Percentiles rank a stretch among this genome's conserved stretches.
Evolutionary conservation across 306 rosid species (phyloP).

Genomic region (Rosa rugosa): DNA sequence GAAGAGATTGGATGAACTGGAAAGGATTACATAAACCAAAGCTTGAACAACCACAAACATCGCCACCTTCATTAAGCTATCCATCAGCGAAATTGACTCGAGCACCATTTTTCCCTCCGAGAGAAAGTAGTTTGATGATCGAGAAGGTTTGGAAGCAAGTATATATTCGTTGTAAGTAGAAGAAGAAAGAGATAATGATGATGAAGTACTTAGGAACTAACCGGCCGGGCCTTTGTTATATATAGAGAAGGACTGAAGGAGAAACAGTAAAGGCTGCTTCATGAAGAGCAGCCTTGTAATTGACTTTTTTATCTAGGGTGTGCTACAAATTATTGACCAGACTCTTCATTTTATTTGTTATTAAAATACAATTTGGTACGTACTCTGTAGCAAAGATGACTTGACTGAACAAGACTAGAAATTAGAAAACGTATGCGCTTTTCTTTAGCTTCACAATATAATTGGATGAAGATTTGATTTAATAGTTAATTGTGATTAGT

Average conservation of each 20-base stretch:
- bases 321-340: background rate
- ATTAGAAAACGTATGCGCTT: background rate
- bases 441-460: background rate
- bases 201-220: background rate
- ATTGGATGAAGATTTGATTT: background rate
- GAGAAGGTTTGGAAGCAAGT: background rate
- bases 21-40: slow-evolving; percentile 28
- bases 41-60: slow-evolving; percentile 29
- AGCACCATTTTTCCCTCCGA: background rate
- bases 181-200: background rate
- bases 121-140: background rate
- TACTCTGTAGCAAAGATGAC: background rate
- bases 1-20: slow-evolving; percentile 31
- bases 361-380: background rate
- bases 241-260: background rate
- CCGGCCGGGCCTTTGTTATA: background rate
- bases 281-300: background rate
- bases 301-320: background rate
- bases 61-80: slow-evolving; percentile 16
- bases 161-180: background rate
- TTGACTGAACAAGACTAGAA: background rate
- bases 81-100: background rate
- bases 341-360: background rate
- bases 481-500: background rate
- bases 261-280: background rate